Evolutionary conservation across 2,329 filamentous ascomycete species (phyloP).

Genomic region (Phialocephala subalpina): DNA sequence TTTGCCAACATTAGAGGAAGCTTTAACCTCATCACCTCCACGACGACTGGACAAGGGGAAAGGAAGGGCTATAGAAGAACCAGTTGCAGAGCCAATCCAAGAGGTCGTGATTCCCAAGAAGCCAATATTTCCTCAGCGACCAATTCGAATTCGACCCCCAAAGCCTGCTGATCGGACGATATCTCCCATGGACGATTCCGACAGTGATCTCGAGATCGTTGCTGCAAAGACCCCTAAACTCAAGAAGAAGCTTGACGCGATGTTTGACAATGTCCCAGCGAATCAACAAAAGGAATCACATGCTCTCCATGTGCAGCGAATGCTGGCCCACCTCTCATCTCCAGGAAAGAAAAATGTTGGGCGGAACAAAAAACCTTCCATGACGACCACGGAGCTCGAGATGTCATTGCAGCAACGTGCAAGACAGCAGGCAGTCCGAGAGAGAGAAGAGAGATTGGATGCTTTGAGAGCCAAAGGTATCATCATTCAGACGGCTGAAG

Average conservation of each 20-base stretch:
- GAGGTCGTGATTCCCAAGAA: slow-evolving; percentile 29
- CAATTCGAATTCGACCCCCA: slow-evolving; percentile 50
- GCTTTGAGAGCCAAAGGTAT: slow-evolving; percentile 82
- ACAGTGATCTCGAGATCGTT: slow-evolving; percentile 53
- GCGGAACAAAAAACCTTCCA: slow-evolving; percentile 57
- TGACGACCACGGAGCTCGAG: slow-evolving; percentile 77
- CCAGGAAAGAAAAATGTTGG: slow-evolving; percentile 59
- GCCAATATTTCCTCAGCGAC: slow-evolving; percentile 37
- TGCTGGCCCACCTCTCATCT: slow-evolving; percentile 76
- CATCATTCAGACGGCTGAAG: slow-evolving; percentile 83
- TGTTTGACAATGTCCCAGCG: slow-evolving; percentile 74
- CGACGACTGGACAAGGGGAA: slow-evolving; percentile 63
- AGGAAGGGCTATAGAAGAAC: slow-evolving; percentile 63
- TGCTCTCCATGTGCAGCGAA: slow-evolving; percentile 73
- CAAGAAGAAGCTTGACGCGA: slow-evolving; percentile 62
- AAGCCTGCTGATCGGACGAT: slow-evolving; percentile 46
- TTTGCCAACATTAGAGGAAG: slow-evolving; percentile 33
- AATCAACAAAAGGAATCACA: slow-evolving; percentile 69
- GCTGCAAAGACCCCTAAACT: slow-evolving; percentile 38
- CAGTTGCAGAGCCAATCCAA: slow-evolving; percentile 44
- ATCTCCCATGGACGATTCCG: slow-evolving; percentile 50
- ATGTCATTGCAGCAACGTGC: slow-evolving; percentile 73
- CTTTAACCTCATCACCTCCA: slow-evolving; percentile 29
- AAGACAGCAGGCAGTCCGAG: slow-evolving; percentile 79
- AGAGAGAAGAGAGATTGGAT: slow-evolving; percentile 80